Evolutionary conservation across 2,329 filamentous ascomycete species (phyloP), one percentile per base, ranked within the genome.

Genomic region (Monosporascus cannonballus): DNA sequence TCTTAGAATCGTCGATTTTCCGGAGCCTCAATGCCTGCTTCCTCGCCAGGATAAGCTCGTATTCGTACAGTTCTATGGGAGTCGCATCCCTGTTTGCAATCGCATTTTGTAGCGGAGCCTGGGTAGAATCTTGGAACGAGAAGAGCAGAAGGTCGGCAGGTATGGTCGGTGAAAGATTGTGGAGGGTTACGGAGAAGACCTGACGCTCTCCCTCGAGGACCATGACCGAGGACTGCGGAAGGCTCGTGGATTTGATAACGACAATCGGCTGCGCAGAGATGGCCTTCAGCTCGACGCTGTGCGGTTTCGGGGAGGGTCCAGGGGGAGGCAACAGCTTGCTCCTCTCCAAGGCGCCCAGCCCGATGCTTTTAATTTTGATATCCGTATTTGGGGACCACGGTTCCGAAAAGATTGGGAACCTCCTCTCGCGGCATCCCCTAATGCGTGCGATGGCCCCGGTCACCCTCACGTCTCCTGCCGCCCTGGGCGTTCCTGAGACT

Each of bases 101-200:
- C 0, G 89, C 89, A 37, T 84, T 76, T 62, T 93, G 89, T 17
- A 96, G 75, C 8, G 89, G 84, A 6, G 79, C 80, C 56, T 90
- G 90, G 0, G 90, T 92, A 1, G 91, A 95, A 71, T 96, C 91
- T 60, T 91, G 86, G 67, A 96, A 96, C 0, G 90, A 92, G 54
- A 96, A 90, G 25, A 94, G 78, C 37, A 96, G 74, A 51, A 97
- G 86, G 64, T 96, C 90, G 1, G 90, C 89, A 1, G 89, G 77
- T 2, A 87, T 91, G 1, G 77, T 73, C 6, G 66, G 60, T 1
- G 90, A 94, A 8, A 83, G 75, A 59, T 99, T 99, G 59, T 87
- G 81, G 15, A 97, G 73, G 0, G 87, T 92, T 17, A 96, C 79
- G 0, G 82, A 86, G 64, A 97, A 95, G 1, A 76, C 75, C 60